Evolutionary conservation across 2,329 filamentous ascomycete genomes (phyloP), one percentile per base, ranked within the genome.

Genomic region (Zalaria obscura): DNA sequence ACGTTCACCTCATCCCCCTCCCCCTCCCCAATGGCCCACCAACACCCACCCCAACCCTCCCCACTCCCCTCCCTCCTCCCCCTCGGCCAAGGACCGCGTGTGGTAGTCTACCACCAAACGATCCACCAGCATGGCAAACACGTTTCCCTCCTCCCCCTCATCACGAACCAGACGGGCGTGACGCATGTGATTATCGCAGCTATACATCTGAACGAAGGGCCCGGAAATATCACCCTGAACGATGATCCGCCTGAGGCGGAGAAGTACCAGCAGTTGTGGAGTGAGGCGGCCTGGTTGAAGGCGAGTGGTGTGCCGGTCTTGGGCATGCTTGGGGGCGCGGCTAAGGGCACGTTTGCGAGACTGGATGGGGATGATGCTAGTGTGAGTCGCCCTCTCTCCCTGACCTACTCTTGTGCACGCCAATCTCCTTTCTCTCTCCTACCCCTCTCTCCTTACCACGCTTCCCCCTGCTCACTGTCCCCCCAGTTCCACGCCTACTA

Each of bases 171-270:
- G 47, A 78, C 75, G 4, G 73, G 74, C 5, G 62, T 77, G 39
- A 93, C 88, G 0, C 88, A 95, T 62, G 70, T 94, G 45, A 88
- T 93, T 51, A 64, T 95, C 38, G 85, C 84, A 4, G 87, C 88
- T 8, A 76, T 95, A 45, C 88, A 95, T 61, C 66, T 95, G 51
- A 88, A 91, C 58, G 67, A 66, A 31, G 68, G 72, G 4, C 76
- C 83, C 1, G 68, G 68, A 5, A 69, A 76, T 44, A 72, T 89
- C 51, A 84, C 79, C 0, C 73, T 94, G 48, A 95, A 95, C 59
- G 80, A 95, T 61, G 75, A 86, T 55, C 68, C 69, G 0, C 84
- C 84, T 0, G 64, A 73, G n/a, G 64, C 83, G 50, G 49, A 56
- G 4, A 72, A 76, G 48, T 89, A 81, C 60, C 66, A 74, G 28